Conservation (phyloP, 768 basidiomycete species). For the Rhizopogon roseolus region DNA sequence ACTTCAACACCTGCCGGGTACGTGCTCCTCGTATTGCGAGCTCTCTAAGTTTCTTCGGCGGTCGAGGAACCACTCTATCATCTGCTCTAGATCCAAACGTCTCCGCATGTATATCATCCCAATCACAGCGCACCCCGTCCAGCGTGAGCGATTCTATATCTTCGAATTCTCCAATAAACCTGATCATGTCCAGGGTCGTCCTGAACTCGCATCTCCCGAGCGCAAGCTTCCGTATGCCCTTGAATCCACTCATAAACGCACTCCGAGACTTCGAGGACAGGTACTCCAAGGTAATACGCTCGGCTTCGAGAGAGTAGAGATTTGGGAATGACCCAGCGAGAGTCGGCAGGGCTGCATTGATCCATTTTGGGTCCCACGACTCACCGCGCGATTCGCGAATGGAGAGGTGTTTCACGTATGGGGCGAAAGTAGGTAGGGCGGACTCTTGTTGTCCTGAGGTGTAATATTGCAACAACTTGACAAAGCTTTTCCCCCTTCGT, state of each 20-base stretch:
- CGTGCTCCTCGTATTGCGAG: slow-evolving; percentile 20
- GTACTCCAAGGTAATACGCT: slow-evolving; percentile 27
- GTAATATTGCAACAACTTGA: slow-evolving; percentile 16
- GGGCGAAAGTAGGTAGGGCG: slow-evolving; percentile 53
- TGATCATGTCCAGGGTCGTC: slow-evolving; percentile 21
- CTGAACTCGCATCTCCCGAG: slow-evolving; percentile 21
- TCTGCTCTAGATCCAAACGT: slow-evolving; percentile 1
- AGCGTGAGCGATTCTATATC: slow-evolving; percentile 22
- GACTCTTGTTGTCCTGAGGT: not conserved
- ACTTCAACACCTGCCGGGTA: slow-evolving; percentile 22
- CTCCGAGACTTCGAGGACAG: slow-evolving; percentile 22
- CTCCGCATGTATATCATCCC: not conserved
- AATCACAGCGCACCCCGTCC: slow-evolving; percentile 22
- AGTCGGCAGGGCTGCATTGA: slow-evolving; percentile 23
- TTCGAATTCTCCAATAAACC: slow-evolving; percentile 21
- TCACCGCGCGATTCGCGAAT: slow-evolving; percentile 26
- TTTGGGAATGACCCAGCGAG: slow-evolving; percentile 15
- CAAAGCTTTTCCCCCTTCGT: slow-evolving; percentile 16
- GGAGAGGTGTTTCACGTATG: slow-evolving; percentile 37
- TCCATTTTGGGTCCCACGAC: slow-evolving; percentile 28
- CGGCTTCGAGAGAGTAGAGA: slow-evolving; percentile 22
- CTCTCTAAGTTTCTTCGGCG: slow-evolving; percentile 17
- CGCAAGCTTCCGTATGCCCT: slow-evolving; percentile 11
- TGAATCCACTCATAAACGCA: slow-evolving; percentile 22
- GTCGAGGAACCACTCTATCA: slow-evolving; percentile 4